Base-by-base conservation (phyloP, 768 basidiomycete species). In the Lactarius sanguifluus region DNA sequence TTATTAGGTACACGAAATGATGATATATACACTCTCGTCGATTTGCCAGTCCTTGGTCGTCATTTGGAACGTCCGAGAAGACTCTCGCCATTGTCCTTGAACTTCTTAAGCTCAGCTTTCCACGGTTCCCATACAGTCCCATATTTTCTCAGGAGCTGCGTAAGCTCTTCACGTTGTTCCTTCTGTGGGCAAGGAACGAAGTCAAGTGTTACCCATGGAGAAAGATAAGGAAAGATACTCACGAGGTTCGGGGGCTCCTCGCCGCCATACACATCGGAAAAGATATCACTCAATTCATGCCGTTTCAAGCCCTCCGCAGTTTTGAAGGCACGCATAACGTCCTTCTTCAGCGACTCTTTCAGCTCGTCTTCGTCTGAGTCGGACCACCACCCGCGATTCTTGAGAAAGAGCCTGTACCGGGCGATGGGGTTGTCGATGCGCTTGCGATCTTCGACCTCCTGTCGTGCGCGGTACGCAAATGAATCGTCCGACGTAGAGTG, bases 401-500 rank as follows among this genome's bases (percentile, higher is more conserved):
- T 91, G 79, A 97, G 83, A 78, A 86, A 97, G 23, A 89, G 75
- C n/a, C 92, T 84, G 76, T 96, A 92, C 36, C 94, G 88, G 30
- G 83, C 82, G 65, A 94, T 86, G 2, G 94, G 94, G 74, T 96
- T 95, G 68, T 96, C 92, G 64, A 97, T 86, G 38, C 91, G 88
- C 78, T 93, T 95, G 73, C 90, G 85, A 71, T 95, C 90, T 76
- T 96, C 92, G 36, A 97, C 96, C 73, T 96, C 96, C 64, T 92
- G 85, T 23, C 91, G 85, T 1, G 91, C 83, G 47, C 95, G 87
- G 75, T 98, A 98, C 25, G 94, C 95, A 72, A 92, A 96, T 5
- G 94, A 96, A 76, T 98, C 95, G 72, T 98, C 96, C 12, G 95
- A 96, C 0, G 92, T 96, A 20, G 92, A 94, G 74, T 96, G 94